Evolutionary conservation across 2,329 filamentous ascomycete species (phyloP).

Genomic region (Reticulascus tulasneorum): DNA sequence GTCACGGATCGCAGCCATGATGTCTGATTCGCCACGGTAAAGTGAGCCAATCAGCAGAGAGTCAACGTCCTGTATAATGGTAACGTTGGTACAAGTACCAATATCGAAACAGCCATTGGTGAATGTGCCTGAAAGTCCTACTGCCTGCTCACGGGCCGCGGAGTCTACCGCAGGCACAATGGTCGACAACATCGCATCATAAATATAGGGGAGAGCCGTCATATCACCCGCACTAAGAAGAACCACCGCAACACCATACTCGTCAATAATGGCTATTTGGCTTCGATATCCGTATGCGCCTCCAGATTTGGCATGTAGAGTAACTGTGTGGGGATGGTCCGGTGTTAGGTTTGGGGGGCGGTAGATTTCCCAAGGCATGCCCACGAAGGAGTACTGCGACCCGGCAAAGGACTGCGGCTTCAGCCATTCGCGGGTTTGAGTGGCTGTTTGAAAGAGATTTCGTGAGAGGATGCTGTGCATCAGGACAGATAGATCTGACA

Average conservation of each 20-base stretch:
- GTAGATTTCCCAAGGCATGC: constrained; percentile 34
- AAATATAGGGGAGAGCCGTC: constrained; percentile 20
- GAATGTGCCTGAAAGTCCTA: constrained; percentile 15
- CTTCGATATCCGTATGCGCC: constrained; percentile 28
- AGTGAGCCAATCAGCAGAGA: constrained; percentile 21
- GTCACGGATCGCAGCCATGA: constrained; percentile 14
- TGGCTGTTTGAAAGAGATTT: constrained; percentile 17
- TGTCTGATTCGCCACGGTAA: constrained; percentile 16
- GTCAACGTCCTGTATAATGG: constrained; percentile 19
- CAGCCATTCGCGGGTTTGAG: constrained; percentile 27
- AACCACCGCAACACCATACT: constrained; percentile 28
- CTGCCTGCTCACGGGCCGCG: constrained; percentile 21
- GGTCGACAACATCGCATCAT: constrained; percentile 22
- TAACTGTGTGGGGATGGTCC: constrained; percentile 24
- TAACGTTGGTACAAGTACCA: constrained; percentile 10
- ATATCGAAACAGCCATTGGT: not conserved
- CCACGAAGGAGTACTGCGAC: constrained; percentile 24
- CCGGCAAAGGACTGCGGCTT: constrained; percentile 28
- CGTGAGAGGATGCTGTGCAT: constrained; percentile 23
- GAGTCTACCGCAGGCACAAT: constrained; percentile 24
- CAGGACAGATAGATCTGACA: constrained; percentile 27
- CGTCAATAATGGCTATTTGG: constrained; percentile 29
- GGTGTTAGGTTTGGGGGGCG: constrained; percentile 21
- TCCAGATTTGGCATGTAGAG: constrained; percentile 30
- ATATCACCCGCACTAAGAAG: constrained; percentile 27